These are phyloP conservation scores for Lachancea nothofagi DNA, from an alignment of 805 yeast genomes.

Conservation along the genomic window DNA sequence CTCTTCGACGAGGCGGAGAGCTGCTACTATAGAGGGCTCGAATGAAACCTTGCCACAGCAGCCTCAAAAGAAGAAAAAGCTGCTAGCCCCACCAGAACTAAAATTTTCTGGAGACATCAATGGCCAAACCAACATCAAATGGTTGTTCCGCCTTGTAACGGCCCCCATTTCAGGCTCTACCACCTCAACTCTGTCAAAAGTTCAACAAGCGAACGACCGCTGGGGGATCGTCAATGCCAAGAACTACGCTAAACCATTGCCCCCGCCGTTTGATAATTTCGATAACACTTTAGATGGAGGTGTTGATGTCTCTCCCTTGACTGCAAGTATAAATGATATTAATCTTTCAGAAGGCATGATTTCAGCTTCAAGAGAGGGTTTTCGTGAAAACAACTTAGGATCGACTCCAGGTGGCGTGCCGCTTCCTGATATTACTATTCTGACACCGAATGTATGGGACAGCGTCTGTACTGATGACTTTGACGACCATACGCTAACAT, in stretches of 20 bases:
- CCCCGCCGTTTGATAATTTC: conserved; percentile 7
- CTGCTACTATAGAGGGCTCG: conserved; percentile 1
- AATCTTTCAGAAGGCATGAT: neutral
- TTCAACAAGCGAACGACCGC: conserved; percentile 19
- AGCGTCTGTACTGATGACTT: neutral
- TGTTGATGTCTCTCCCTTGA: conserved; percentile 8
- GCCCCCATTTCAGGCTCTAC: conserved; percentile 9
- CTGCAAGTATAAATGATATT: conserved; percentile 5
- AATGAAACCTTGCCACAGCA: neutral
- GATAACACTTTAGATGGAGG: conserved; percentile 2
- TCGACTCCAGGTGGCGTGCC: neutral
- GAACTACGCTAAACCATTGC: conserved; percentile 24
- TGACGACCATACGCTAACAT: neutral
- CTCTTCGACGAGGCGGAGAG: conserved; percentile 1
- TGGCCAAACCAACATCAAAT: neutral
- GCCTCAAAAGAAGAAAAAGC: conserved; percentile 15
- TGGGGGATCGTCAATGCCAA: conserved; percentile 23
- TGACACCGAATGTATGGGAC: neutral
- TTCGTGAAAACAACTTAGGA: too few species aligned
- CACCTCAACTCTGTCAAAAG: conserved; percentile 10
- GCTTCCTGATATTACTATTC: neutral
- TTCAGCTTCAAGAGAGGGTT: neutral
- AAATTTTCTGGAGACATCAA: conserved; percentile 11
- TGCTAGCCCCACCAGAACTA: conserved; percentile 21
- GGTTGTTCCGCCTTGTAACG: conserved; percentile 5